phyloP scores from a whole-genome alignment of 192 early-diverging fungal genomes.

The Entophlyctis luteolus region DNA sequence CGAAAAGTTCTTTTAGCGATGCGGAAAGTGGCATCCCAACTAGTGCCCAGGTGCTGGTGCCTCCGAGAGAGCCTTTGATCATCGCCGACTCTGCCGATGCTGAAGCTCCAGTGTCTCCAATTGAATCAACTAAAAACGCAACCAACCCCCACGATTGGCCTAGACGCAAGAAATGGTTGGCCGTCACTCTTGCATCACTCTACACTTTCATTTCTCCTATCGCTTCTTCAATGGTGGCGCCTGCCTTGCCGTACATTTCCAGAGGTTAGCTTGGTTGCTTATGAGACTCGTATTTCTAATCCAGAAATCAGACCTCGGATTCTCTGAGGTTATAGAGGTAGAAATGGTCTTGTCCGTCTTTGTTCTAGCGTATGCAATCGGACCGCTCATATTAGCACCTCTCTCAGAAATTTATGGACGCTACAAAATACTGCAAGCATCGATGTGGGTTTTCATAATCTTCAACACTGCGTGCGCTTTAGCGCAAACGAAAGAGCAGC shows the following conservation, averaged over 20 bases:
- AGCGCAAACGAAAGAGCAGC: slow-evolving; percentile 31
- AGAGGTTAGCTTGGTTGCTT: background rate
- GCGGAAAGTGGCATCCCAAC: too few relatives aligned
- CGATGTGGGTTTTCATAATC: slow-evolving; percentile 40
- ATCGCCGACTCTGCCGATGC: too few relatives aligned
- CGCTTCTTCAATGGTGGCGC: slow-evolving; percentile 37
- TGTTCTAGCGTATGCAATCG: slow-evolving; percentile 45
- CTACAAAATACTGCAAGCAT: slow-evolving; percentile 39
- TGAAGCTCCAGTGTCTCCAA: too few relatives aligned
- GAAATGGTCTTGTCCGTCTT: slow-evolving; percentile 47
- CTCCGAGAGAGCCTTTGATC: too few relatives aligned
- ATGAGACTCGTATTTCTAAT: background rate
- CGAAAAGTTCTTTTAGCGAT: too few relatives aligned
- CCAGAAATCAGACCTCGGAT: slow-evolving; percentile 33
- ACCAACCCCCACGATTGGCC: slow-evolving; percentile 12
- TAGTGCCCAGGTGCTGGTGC: too few relatives aligned
- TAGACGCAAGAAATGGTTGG: slow-evolving; percentile 19
- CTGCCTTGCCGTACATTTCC: background rate
- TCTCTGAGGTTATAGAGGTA: slow-evolving; percentile 32
- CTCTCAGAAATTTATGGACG: slow-evolving; percentile 51
- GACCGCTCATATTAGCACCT: slow-evolving; percentile 52
- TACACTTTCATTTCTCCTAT: slow-evolving; percentile 48
- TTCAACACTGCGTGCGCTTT: slow-evolving; percentile 50
- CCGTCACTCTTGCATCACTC: slow-evolving; percentile 40
- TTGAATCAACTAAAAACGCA: too few relatives aligned